A percentile compares a stretch with the other conserved stretches of the same genome.
These are phyloP conservation scores for Magnolia sinica DNA, from an alignment of 164 flowering plant genomes.

Conservation along the genomic window DNA sequence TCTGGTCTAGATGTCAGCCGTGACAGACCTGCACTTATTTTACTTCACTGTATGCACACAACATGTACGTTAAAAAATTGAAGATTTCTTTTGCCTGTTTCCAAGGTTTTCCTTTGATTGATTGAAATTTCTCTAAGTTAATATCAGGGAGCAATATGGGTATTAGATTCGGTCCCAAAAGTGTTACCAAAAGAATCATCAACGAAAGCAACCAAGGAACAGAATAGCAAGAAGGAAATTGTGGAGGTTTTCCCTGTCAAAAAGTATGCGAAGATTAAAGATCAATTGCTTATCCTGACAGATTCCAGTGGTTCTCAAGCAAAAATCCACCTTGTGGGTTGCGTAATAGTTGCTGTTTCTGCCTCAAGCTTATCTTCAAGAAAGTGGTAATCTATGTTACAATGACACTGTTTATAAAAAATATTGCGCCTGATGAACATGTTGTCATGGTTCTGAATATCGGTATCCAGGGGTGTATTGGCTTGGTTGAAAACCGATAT, in stretches of 20 bases:
- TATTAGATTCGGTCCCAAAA: constrained; percentile 59
- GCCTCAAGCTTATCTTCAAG: constrained; percentile 59
- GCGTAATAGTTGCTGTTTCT: constrained; percentile 71
- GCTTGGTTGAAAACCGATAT: no score
- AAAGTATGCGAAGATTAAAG: constrained; percentile 59
- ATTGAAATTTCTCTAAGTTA: background rate
- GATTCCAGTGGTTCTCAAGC: constrained; percentile 53
- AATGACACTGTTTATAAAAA: background rate
- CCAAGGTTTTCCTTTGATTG: background rate
- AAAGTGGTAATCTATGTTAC: constrained; percentile 56
- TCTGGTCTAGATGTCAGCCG: no score
- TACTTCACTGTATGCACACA: background rate
- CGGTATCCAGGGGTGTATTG: no score
- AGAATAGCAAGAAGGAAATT: constrained; percentile 49
- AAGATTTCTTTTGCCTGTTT: background rate
- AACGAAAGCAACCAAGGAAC: constrained; percentile 37
- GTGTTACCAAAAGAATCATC: constrained; percentile 21
- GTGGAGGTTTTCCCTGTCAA: constrained; percentile 65
- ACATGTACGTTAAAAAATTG: background rate
- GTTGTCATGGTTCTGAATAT: no score
- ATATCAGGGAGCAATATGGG: constrained; percentile 73
- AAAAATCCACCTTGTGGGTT: constrained; percentile 48
- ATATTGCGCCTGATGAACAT: background rate
- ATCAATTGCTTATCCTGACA: constrained; percentile 43
- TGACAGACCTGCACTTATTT: no score